A percentile compares a stretch with the other conserved stretches of the same genome.
phyloP scores from a whole-genome alignment of 805 yeast species.

The Kurtzmaniella fragi region DNA sequence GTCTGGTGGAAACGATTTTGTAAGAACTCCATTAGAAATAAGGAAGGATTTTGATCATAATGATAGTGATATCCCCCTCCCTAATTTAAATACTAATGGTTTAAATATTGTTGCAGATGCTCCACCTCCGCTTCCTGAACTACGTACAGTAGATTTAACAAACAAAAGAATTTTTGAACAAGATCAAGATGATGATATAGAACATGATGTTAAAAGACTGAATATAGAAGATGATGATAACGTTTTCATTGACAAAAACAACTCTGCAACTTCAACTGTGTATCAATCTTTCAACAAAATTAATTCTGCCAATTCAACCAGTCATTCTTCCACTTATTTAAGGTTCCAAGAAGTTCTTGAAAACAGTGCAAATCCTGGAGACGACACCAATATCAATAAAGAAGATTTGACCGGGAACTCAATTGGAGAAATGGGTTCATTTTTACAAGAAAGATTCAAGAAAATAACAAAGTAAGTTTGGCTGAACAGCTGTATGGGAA shows the following conservation, averaged over 20 bases:
- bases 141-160: conserved; percentile 15
- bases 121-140: conserved; percentile 13
- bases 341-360: conserved; percentile 25
- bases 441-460: conserved; percentile 12
- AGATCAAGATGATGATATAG: conserved; percentile 2
- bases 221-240: conserved; percentile 22
- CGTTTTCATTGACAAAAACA: conserved; percentile 27
- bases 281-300: conserved; percentile 23
- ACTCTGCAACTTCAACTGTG: conserved; percentile 23
- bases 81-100: conserved; percentile 12
- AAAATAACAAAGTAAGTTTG: conserved; percentile 9
- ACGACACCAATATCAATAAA: neutral
- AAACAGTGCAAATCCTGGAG: neutral
- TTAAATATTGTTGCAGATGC: conserved; percentile 1
- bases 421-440: conserved; percentile 14
- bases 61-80: conserved; percentile 27
- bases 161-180: conserved; percentile 4
- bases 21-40: conserved; percentile 21
- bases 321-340: conserved; percentile 22
- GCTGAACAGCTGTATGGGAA: too few relatives aligned
- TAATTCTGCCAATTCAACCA: conserved; percentile 13
- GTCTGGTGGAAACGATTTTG: conserved; percentile 17
- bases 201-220: conserved; percentile 5
- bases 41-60: conserved; percentile 18
- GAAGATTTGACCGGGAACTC: conserved; percentile 10